Evolutionary conservation across 2,329 filamentous ascomycete genomes (phyloP).

Genomic region (Albifimbria verrucaria): DNA sequence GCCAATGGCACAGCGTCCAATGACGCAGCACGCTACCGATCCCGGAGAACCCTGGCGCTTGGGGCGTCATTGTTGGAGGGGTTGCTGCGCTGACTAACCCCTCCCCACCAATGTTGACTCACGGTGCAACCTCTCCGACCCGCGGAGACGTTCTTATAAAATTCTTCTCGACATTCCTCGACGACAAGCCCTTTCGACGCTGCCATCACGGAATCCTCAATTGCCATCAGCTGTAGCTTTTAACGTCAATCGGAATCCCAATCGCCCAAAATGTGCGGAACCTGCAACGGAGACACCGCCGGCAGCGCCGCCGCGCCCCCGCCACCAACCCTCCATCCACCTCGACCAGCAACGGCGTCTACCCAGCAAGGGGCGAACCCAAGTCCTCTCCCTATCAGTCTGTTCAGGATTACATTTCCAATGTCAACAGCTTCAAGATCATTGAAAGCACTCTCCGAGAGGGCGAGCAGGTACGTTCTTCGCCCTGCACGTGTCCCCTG

Average conservation of each 20-base stretch:
- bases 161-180: not conserved
- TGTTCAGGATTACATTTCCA: slow-evolving; percentile 16
- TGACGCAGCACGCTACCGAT: slow-evolving; percentile 2
- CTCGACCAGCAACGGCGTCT: not conserved
- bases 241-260: not conserved
- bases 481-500: not conserved
- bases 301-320: slow-evolving; percentile 1
- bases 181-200: slow-evolving; percentile 3
- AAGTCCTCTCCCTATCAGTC: slow-evolving; percentile 4
- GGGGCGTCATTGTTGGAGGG: not conserved
- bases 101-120: not conserved
- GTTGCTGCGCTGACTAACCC: not conserved
- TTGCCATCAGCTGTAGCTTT: not conserved
- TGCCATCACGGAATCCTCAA: slow-evolving; percentile 1
- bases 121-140: not conserved
- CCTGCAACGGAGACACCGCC: slow-evolving; percentile 4
- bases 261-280: slow-evolving; percentile 2
- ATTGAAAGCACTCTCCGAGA: slow-evolving; percentile 21
- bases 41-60: slow-evolving; percentile 1
- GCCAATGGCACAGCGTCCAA: no score
- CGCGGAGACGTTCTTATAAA: not conserved
- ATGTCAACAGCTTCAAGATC: slow-evolving; percentile 15
- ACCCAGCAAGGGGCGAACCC: not conserved
- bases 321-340: not conserved
- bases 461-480: slow-evolving; percentile 14